A percentile compares a stretch with the other conserved stretches of the same genome.
Conservation (phyloP, 805 yeast species). For the Saccharomycopsis malanga region DNA sequence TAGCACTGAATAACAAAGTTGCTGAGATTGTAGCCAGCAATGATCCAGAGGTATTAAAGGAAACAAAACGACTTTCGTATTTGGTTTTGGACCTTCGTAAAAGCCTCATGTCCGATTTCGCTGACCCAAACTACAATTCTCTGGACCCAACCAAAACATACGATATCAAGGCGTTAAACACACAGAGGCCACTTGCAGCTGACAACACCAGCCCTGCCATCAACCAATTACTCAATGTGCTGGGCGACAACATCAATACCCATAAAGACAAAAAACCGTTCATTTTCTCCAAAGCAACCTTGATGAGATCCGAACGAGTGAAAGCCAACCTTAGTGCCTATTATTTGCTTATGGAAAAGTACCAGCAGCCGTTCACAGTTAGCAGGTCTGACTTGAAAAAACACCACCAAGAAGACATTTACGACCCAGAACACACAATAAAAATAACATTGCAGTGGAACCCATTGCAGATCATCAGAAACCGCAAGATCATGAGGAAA, state of each 20-base stretch:
- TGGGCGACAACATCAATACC: not conserved
- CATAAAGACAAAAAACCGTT: not conserved
- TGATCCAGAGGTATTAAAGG: conserved; percentile 10
- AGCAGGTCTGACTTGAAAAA: not conserved
- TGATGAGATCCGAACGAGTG: conserved; percentile 15
- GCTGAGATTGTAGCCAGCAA: not conserved
- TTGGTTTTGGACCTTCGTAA: conserved; percentile 11
- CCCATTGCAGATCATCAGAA: conserved; percentile 19
- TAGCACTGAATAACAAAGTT: not conserved
- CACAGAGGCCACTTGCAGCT: not conserved
- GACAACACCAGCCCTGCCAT: not conserved
- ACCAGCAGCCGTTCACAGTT: conserved; percentile 6
- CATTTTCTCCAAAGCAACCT: conserved; percentile 14
- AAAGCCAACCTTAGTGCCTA: conserved; percentile 12
- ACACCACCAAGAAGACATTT: not conserved
- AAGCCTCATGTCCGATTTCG: conserved; percentile 17
- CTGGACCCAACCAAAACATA: conserved; percentile 18
- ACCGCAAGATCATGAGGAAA: conserved; percentile 4
- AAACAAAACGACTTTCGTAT: conserved; percentile 13
- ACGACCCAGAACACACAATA: not conserved
- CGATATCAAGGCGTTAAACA: conserved; percentile 13
- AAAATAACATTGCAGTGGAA: conserved; percentile 12
- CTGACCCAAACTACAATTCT: conserved; percentile 17
- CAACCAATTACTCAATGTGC: not conserved
- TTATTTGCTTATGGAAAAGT: conserved; percentile 14